Base-by-base conservation (phyloP, 2,329 filamentous ascomycete species). In the Clonostachys byssicola region DNA sequence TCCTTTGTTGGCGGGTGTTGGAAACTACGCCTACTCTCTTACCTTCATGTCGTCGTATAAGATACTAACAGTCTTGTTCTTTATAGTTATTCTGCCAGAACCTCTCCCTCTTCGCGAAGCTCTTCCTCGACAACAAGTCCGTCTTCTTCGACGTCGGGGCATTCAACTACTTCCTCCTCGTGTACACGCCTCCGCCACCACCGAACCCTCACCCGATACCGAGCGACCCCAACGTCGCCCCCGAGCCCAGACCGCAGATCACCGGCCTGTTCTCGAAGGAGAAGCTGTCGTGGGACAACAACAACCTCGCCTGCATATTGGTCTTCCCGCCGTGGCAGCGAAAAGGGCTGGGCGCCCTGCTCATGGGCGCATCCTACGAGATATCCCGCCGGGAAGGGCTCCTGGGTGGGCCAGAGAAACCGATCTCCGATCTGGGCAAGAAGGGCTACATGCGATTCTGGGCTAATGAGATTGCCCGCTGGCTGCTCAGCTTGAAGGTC, bases 201-300 rank as follows among this genome's bases (percentile, higher is more conserved):
- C 46, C 46, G 2, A 47, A 34, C 47, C 9, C 45, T 42, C 40
- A 34, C 47, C 10, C 50, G 42, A 35, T 41, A 48, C 12, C 36
- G 33, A 38, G 39, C 51, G 12, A 45, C 23, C 23, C 23, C 23
- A 30, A 10, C 5, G 14, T 12, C 6, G 36, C 12, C 14, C 16
- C 49, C 43, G 20, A 46, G 30, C 60, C 54, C 14, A 49, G 54
- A 2, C 64, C 63, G 12, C 66, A 67, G 46, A 85, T 96, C 33
- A 81, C 92, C 2, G 94, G 94, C n/a, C 97, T 97, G 77, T 99
- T 97, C 72, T 95, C 89, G 53, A 97, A 99, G 64, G 94, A 99
- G 67, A 97, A 97, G 65, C 88, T 96, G 75, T 96, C 90, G 5
- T 99, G 94, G 92, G 94, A 99, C 60, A 92, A 92, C 60, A 97